These are phyloP conservation scores for Fusarium foetens DNA, from an alignment of 2,329 filamentous ascomycete genomes.

Conservation along the genomic window DNA sequence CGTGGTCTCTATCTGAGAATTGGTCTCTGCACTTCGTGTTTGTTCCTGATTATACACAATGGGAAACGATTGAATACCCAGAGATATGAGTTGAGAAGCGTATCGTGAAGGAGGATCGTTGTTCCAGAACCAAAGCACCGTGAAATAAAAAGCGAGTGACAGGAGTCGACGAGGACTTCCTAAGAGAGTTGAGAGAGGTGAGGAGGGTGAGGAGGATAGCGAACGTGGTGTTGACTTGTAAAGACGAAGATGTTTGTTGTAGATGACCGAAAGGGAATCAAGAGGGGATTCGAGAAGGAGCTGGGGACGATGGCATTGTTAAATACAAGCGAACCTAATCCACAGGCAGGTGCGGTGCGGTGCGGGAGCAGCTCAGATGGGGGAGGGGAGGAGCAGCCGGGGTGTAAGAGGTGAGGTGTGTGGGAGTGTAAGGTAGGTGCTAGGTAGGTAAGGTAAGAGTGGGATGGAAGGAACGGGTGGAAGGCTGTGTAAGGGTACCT, in stretches of 20 bases:
- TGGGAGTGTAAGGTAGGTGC: slow-evolving; percentile 30
- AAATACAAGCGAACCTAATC: slow-evolving; percentile 44
- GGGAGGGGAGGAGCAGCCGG: slow-evolving; percentile 29
- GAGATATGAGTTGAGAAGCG: slow-evolving; percentile 51
- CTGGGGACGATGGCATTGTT: slow-evolving; percentile 45
- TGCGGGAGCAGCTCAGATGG: slow-evolving; percentile 33
- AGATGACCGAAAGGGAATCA: slow-evolving; percentile 44
- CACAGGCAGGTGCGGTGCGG: background rate
- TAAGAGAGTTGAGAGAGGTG: slow-evolving; percentile 54
- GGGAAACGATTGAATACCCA: slow-evolving; percentile 36
- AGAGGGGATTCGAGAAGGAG: slow-evolving; percentile 41
- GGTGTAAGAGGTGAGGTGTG: slow-evolving; percentile 32
- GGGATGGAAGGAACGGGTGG: slow-evolving; percentile 36
- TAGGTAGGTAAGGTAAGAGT: slow-evolving; percentile 14
- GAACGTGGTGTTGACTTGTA: slow-evolving; percentile 55
- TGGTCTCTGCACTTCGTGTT: slow-evolving; percentile 31
- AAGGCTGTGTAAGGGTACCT: slow-evolving; percentile 40
- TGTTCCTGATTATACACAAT: slow-evolving; percentile 33
- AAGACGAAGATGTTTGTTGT: slow-evolving; percentile 40
- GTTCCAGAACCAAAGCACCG: slow-evolving; percentile 53
- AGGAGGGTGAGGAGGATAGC: slow-evolving; percentile 55
- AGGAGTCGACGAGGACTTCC: slow-evolving; percentile 80
- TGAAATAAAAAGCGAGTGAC: slow-evolving; percentile 77
- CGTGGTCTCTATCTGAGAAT: slow-evolving; percentile 27
- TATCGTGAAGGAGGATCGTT: slow-evolving; percentile 27